Conservation (phyloP, 805 yeast genomes). For the Wickerhamiella kurtzmanii region DNA sequence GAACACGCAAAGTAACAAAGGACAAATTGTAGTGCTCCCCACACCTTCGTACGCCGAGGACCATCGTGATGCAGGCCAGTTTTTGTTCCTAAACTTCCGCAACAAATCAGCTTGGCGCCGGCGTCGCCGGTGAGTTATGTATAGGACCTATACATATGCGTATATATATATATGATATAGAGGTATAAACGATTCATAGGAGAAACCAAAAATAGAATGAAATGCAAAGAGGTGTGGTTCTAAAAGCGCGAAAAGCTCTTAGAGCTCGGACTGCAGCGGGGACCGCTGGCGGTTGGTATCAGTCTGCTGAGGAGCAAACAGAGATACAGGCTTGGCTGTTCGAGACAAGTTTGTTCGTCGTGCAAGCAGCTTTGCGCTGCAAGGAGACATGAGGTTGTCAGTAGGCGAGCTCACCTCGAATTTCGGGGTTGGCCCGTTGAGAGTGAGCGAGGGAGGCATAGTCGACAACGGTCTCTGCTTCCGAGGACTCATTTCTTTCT, state of each 20-base stretch:
- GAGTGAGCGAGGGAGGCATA: background rate
- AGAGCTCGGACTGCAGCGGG: conserved; percentile 1
- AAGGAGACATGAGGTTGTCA: conserved; percentile 44
- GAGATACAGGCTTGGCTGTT: background rate
- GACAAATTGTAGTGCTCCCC: background rate
- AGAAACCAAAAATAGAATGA: background rate
- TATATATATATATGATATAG: conserved; percentile 1
- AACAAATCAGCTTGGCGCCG: background rate
- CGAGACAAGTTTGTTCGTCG: background rate
- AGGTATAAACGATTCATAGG: background rate
- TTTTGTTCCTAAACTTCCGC: conserved; percentile 3
- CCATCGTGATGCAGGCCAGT: background rate
- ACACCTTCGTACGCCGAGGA: conserved; percentile 2
- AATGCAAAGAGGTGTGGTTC: background rate
- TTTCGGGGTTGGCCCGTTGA: background rate
- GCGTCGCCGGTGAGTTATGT: background rate
- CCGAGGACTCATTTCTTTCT: background rate
- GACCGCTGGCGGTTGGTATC: background rate
- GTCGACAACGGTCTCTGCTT: background rate
- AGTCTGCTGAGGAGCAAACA: background rate
- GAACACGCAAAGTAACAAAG: background rate
- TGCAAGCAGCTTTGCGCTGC: conserved; percentile 37
- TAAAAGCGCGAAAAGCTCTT: background rate
- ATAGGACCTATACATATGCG: conserved; percentile 1
- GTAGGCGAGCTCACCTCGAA: conserved; percentile 37